Conservation (phyloP, 1,139 yeast genomes). For the Kodamaea sp. region DNA sequence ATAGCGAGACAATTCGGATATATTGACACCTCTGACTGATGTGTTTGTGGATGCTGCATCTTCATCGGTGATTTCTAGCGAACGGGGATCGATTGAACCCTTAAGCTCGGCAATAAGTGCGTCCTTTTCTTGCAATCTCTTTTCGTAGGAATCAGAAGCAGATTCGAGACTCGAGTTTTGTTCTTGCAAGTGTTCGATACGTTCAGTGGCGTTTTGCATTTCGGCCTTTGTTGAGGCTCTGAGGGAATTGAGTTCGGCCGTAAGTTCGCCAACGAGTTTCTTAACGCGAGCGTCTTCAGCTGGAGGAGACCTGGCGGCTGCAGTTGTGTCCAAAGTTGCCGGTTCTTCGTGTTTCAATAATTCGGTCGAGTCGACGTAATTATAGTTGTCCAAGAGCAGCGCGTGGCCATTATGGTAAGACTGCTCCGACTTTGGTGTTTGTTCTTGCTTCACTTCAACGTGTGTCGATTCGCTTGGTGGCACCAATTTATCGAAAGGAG, state of each 20-base stretch:
- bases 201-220: slow-evolving; percentile 52
- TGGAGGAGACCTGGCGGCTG: too few relatives aligned
- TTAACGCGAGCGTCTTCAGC: slow-evolving; percentile 29
- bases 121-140: slow-evolving; percentile 33
- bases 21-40: slow-evolving; percentile 13
- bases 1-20: slow-evolving; percentile 36
- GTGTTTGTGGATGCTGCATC: slow-evolving; percentile 11
- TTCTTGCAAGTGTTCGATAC: slow-evolving; percentile 43
- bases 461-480: background rate
- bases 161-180: slow-evolving; percentile 34
- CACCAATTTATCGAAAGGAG: background rate
- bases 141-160: slow-evolving; percentile 18
- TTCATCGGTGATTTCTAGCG: slow-evolving; percentile 25
- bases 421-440: background rate
- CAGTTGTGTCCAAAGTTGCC: too few relatives aligned
- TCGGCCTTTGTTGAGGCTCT: slow-evolving; percentile 46
- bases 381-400: slow-evolving; percentile 11
- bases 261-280: slow-evolving; percentile 38
- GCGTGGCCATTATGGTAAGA: slow-evolving; percentile 15
- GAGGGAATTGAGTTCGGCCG: slow-evolving; percentile 44
- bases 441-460: background rate
- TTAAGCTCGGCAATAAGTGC: slow-evolving; percentile 34
- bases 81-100: slow-evolving; percentile 31
- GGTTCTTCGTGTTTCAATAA: slow-evolving; percentile 2
- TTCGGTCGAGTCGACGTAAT: slow-evolving; percentile 4